Base-by-base conservation (phyloP, 2,329 filamentous ascomycete genomes). In the Grosmannia penicillata region DNA sequence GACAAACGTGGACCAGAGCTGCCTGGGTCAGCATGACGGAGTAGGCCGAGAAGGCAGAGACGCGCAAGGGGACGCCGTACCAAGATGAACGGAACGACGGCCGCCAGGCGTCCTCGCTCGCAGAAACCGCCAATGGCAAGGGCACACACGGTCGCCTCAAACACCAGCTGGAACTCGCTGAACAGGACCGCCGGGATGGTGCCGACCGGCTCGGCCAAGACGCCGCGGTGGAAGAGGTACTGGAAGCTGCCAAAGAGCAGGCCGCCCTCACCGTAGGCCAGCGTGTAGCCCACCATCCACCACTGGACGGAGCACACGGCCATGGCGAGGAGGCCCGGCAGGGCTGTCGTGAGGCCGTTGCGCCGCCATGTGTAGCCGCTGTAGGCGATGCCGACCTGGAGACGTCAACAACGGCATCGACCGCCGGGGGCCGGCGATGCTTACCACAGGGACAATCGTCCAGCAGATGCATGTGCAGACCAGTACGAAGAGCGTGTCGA, bases 231-330 rank as follows among this genome's bases (percentile, higher is more conserved):
- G 44, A 85, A 89, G 51, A 95, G 93, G 59, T 91, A 81, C 48
- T 77, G 70, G 37, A 96, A 63, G 56, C 95, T 76, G 37, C 89
- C 89, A 45, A 68, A 59, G 53, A 96, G 94, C 62, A 82, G 95
- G 37, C 82, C 80, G 61, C 60, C 63, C 82, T 95, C 49, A 72
- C 84, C 7, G 78, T 82, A 94, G 37, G 89, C 87, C 46, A 96
- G 68, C 9, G 89, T 93, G 61, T 94, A 96, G 27, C 89, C 91
- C 86, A 89, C 95, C 60, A 96, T 94, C 56, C 94, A 96, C 89
- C 91, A 96, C 64, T 96, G 91, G 65, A 96, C 94, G 40, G 82
- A 81, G 57, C 95, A 72, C 56, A 96, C 77, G 33, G 82, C 86
- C 55, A 82, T 81, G 33, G 86, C 89, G 56, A 81, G 87, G 81